Conservation (phyloP, 306 rosid species). For the Inga oerstediana region DNA sequence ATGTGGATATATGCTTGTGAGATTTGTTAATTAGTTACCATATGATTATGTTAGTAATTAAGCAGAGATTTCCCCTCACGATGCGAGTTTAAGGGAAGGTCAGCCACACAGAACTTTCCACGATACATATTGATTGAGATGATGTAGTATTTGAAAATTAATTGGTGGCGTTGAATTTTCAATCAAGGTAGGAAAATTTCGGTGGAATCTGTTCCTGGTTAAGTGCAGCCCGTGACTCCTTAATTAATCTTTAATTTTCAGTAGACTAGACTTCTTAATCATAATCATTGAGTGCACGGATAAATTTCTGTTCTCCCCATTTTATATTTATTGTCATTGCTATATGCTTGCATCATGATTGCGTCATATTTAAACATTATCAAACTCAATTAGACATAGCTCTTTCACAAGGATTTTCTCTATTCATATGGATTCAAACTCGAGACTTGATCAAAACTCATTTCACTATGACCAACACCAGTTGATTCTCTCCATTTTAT, state of each 20-base stretch:
- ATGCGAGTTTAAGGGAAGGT: background rate
- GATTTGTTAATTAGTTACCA: background rate
- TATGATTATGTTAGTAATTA: background rate
- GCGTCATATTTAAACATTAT: too few species aligned
- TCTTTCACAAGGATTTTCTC: accelerated
- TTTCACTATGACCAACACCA: too few species aligned
- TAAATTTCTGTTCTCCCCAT: background rate
- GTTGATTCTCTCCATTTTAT: too few species aligned
- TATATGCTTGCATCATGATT: too few species aligned
- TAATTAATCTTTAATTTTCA: background rate
- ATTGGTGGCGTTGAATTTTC: background rate
- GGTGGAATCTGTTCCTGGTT: slow-evolving; percentile 21
- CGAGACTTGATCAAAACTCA: too few species aligned
- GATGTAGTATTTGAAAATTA: too few species aligned
- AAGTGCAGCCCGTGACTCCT: slow-evolving; percentile 38
- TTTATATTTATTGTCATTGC: too few species aligned
- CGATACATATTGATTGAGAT: background rate
- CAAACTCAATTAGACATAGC: too few species aligned
- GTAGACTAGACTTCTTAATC: background rate
- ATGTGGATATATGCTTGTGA: background rate
- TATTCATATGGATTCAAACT: too few species aligned
- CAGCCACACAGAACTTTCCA: background rate
- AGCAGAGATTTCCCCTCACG: background rate
- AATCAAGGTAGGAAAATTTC: background rate
- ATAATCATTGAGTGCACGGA: background rate